Conservation (phyloP, 441 rosid species). For the Eutrema salsugineum region DNA sequence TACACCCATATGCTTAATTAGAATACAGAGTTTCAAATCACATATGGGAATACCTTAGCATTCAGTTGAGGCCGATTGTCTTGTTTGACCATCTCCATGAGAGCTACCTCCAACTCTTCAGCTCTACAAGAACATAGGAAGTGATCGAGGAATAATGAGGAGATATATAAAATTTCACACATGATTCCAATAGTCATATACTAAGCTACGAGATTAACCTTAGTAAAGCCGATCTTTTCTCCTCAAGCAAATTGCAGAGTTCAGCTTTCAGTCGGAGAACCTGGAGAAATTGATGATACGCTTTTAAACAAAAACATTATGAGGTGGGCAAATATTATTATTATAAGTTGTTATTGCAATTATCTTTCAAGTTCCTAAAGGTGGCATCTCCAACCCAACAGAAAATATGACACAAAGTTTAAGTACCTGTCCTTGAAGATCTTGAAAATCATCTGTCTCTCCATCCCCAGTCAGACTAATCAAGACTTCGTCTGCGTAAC, state of each 20-base stretch:
- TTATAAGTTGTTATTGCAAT: conserved; percentile 3
- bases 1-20: not conserved
- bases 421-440: conserved; percentile 92
- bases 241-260: conserved; percentile 80
- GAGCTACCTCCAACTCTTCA: conserved; percentile 93
- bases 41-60: conserved; percentile 56
- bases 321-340: not conserved
- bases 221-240: conserved; percentile 74
- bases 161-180: not conserved
- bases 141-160: not conserved
- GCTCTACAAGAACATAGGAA: conserved; percentile 49
- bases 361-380: not conserved
- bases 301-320: not conserved
- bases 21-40: not conserved
- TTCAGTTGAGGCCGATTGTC: conserved; percentile 82
- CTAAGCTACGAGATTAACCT: conserved; percentile 44
- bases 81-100: conserved; percentile 97
- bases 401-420: conserved; percentile 9
- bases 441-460: conserved; percentile 66
- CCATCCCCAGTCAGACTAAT: conserved; percentile 61
- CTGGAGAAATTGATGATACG: conserved; percentile 37
- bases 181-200: conserved; percentile 4
- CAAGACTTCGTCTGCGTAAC: conserved; percentile 66
- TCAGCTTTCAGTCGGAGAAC: conserved; percentile 81
- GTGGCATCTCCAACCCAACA: not conserved